These are phyloP conservation scores for Anisogramma anomala DNA, from an alignment of 2,329 filamentous ascomycete genomes.

Conservation along the genomic window DNA sequence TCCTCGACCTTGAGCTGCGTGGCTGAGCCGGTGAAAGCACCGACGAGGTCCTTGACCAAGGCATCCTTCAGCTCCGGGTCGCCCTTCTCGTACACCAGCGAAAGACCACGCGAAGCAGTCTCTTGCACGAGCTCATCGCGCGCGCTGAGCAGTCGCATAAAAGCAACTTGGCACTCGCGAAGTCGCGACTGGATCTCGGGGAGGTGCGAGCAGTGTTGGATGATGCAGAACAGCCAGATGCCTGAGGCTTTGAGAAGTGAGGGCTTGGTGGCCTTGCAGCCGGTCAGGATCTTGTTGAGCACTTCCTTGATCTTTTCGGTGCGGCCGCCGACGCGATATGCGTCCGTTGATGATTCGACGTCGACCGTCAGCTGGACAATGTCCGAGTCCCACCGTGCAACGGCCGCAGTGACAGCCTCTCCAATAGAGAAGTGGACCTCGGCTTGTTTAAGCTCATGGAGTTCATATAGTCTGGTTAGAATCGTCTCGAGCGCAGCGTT, in stretches of 20 bases:
- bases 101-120: conserved; percentile 78
- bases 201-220: conserved; percentile 82
- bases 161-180: conserved; percentile 70
- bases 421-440: conserved; percentile 87
- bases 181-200: conserved; percentile 61
- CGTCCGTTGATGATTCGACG: conserved; percentile 42
- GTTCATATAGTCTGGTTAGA: conserved; percentile 55
- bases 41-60: conserved; percentile 76
- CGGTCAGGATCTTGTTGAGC: conserved; percentile 60
- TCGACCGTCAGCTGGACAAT: conserved; percentile 66
- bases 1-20: conserved; percentile 71
- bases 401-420: conserved; percentile 69
- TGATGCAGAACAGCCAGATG: conserved; percentile 86
- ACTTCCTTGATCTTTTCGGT: conserved; percentile 37
- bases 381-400: conserved; percentile 73
- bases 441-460: conserved; percentile 75
- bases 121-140: conserved; percentile 93
- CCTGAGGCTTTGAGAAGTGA: conserved; percentile 82
- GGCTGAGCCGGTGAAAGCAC: conserved; percentile 72
- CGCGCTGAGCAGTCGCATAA: conserved; percentile 76
- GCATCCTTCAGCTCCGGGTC: conserved; percentile 69
- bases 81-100: conserved; percentile 89
- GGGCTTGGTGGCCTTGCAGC: conserved; percentile 78
- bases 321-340: conserved; percentile 26
- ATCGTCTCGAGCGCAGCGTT: conserved; percentile 37